Conservation (phyloP, 1,284 basidiomycete genomes). For the Ustilago crameri region DNA sequence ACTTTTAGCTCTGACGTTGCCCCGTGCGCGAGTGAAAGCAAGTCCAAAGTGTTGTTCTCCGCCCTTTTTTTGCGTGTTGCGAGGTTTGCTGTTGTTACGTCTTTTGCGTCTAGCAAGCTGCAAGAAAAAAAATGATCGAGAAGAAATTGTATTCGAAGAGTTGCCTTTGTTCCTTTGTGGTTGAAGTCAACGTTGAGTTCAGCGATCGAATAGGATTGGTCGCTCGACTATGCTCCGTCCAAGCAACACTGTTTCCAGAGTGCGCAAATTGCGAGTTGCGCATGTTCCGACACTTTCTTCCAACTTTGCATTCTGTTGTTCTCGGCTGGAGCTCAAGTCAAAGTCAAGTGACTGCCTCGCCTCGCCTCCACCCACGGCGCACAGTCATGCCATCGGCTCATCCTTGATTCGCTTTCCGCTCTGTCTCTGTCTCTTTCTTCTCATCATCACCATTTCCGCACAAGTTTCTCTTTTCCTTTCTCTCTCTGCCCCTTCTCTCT, state of each 20-base stretch:
- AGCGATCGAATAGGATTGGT: background rate
- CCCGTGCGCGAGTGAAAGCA: no score
- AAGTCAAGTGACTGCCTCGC: constrained; percentile 2
- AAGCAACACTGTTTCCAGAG: no score
- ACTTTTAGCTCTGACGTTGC: no score
- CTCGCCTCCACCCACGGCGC: constrained; percentile 7
- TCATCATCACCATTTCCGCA: background rate
- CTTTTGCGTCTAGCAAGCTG: no score
- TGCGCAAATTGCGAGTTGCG: no score
- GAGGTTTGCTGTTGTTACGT: no score
- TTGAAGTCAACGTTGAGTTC: no score
- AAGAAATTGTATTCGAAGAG: no score
- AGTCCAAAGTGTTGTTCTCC: no score
- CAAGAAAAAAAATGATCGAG: no score
- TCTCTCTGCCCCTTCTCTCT: background rate
- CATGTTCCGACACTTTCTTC: constrained; percentile 36
- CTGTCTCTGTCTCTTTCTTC: constrained; percentile 1
- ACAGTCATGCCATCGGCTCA: constrained; percentile 11
- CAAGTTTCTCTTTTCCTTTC: background rate
- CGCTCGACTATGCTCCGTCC: background rate
- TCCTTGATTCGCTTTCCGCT: constrained; percentile 1
- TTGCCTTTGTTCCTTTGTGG: no score
- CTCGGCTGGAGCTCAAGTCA: background rate
- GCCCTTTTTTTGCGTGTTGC: no score
- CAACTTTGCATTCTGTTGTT: constrained; percentile 16